Evolutionary conservation across 192 early-diverging fungal genomes (phyloP).

Genomic region (Coemansia aciculifera): DNA sequence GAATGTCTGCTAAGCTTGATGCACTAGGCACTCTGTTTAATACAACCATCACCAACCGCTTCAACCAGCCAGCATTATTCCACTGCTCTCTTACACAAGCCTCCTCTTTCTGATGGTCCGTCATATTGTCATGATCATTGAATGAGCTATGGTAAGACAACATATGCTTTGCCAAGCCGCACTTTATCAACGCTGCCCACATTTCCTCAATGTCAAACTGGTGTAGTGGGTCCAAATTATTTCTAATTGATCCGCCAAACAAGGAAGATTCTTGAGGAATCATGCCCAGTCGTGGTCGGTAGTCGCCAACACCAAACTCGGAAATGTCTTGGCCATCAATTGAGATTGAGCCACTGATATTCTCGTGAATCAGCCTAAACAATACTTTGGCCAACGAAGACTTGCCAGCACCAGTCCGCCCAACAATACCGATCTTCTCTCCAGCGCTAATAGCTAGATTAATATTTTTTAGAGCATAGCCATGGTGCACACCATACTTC

Average conservation of each 20-base stretch:
- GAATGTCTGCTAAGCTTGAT: background rate
- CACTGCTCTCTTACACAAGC: slow-evolving; percentile 1
- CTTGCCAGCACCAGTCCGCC: slow-evolving; percentile 64
- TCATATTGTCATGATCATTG: background rate
- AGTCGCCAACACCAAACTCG: slow-evolving; percentile 64
- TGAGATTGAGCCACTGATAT: slow-evolving; percentile 54
- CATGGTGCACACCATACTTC: slow-evolving; percentile 18
- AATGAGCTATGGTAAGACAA: background rate
- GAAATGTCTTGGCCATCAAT: slow-evolving; percentile 81
- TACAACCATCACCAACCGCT: slow-evolving; percentile 7
- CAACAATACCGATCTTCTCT: slow-evolving; percentile 62
- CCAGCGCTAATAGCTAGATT: slow-evolving; percentile 54
- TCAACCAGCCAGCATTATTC: slow-evolving; percentile 13
- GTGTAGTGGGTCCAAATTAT: slow-evolving; percentile 68
- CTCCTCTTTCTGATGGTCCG: background rate
- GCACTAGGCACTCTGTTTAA: background rate
- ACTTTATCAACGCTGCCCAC: slow-evolving; percentile 22
- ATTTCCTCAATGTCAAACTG: slow-evolving; percentile 22
- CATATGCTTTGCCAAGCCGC: slow-evolving; percentile 8
- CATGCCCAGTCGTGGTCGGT: slow-evolving; percentile 54
- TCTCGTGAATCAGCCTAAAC: slow-evolving; percentile 65
- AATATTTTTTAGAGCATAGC: slow-evolving; percentile 36
- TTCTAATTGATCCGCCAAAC: slow-evolving; percentile 62
- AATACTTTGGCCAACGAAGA: slow-evolving; percentile 59
- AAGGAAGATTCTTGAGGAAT: slow-evolving; percentile 67